These are phyloP conservation scores for Backusella tuberculispora DNA, from an alignment of 192 early-diverging fungal genomes.

Conservation along the genomic window DNA sequence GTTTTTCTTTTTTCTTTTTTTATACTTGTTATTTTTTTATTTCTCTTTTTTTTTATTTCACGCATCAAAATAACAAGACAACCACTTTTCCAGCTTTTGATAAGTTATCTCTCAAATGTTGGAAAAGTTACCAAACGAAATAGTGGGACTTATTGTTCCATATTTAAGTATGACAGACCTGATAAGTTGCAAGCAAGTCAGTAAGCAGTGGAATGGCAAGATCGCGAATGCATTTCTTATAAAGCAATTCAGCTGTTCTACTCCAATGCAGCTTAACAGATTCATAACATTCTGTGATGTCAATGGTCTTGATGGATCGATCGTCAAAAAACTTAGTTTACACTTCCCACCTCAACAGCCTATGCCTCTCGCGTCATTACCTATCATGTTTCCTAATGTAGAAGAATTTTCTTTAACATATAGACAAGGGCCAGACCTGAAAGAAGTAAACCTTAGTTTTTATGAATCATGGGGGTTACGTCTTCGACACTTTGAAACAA, in stretches of 20 bases:
- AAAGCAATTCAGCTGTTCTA: not conserved
- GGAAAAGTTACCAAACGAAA: not conserved
- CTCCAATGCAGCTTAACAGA: not conserved
- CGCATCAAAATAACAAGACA: not conserved
- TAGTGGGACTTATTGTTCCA: not conserved
- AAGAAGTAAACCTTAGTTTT: not conserved
- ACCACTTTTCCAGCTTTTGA: not conserved
- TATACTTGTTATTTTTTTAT: not conserved
- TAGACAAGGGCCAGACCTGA: not conserved
- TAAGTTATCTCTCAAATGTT: not conserved
- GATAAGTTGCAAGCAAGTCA: not conserved
- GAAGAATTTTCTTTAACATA: not conserved
- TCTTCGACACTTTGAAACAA: constrained; percentile 2
- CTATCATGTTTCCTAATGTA: not conserved
- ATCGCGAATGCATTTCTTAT: constrained; percentile 3
- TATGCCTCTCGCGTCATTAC: not conserved
- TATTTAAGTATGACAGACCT: not conserved
- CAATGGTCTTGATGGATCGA: constrained; percentile 3
- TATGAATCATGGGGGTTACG: not conserved
- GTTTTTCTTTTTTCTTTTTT: not conserved
- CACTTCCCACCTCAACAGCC: not conserved
- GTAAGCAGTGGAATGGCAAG: not conserved
- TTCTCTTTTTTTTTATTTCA: not conserved
- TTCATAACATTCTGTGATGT: not conserved
- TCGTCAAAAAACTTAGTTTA: constrained; percentile 1